These are phyloP conservation scores for Dactylonectria macrodidyma DNA, from an alignment of 2,329 filamentous ascomycete species.

Conservation along the genomic window DNA sequence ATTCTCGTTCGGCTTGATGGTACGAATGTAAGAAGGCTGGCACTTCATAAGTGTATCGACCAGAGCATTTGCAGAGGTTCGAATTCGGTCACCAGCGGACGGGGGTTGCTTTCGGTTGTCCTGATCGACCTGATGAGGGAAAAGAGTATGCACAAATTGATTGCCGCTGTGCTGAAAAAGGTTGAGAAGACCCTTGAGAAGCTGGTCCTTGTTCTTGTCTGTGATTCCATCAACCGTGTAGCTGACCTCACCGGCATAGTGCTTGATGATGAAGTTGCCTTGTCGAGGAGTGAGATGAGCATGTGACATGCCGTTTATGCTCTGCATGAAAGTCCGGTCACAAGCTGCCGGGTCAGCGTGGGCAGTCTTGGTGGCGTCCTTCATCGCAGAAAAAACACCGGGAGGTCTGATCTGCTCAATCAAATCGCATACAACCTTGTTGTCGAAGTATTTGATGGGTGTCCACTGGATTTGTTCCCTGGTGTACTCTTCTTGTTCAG, in stretches of 20 bases:
- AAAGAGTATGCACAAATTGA: slow-evolving; percentile 87
- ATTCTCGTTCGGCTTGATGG: slow-evolving; percentile 99
- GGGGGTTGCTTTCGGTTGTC: slow-evolving; percentile 96
- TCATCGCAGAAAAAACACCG: slow-evolving; percentile 94
- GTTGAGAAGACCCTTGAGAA: slow-evolving; percentile 93
- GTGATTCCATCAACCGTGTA: slow-evolving; percentile 98
- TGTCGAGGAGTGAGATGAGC: slow-evolving; percentile 92
- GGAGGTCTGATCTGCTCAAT: slow-evolving; percentile 94
- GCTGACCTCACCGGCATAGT: slow-evolving; percentile 96
- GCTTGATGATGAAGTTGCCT: slow-evolving; percentile 98
- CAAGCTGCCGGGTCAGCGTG: slow-evolving; percentile 95
- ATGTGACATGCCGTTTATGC: slow-evolving; percentile 91
- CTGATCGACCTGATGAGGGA: slow-evolving; percentile 94
- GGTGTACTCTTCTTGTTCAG: slow-evolving; percentile 97
- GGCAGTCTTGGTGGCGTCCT: slow-evolving; percentile 98
- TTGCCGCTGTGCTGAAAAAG: slow-evolving; percentile 89
- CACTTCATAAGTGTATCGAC: slow-evolving; percentile 98
- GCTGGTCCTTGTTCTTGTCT: slow-evolving; percentile 99
- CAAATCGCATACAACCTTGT: slow-evolving; percentile 97
- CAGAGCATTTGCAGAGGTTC: slow-evolving; percentile 92
- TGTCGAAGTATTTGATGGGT: slow-evolving; percentile 99
- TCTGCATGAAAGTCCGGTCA: slow-evolving; percentile 95
- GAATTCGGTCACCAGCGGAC: slow-evolving; percentile 96
- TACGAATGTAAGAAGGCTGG: slow-evolving; percentile 97
- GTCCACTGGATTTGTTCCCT: slow-evolving; percentile 98